These are phyloP conservation scores for Verruconis gallopava DNA, from an alignment of 2,329 filamentous ascomycete genomes.

Conservation along the genomic window DNA sequence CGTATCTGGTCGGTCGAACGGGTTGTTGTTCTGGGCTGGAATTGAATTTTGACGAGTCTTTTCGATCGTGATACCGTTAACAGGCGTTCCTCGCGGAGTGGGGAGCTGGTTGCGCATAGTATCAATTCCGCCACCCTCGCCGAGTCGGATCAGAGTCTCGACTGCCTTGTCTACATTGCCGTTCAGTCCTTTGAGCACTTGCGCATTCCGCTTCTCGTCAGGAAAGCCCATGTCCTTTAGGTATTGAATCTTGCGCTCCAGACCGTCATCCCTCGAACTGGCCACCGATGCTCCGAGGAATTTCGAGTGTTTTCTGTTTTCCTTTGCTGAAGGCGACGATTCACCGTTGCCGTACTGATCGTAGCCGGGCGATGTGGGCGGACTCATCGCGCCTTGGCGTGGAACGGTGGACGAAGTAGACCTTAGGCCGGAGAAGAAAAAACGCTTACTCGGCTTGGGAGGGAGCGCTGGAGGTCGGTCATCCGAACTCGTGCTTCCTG, in stretches of 20 bases:
- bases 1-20: conserved; percentile 33
- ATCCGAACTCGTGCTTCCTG: conserved; percentile 43
- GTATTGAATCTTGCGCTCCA: conserved; percentile 63
- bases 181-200: conserved; percentile 68
- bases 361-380: conserved; percentile 21
- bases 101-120: not conserved
- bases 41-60: conserved; percentile 21
- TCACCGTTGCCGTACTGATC: conserved; percentile 18
- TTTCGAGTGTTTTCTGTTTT: conserved; percentile 8
- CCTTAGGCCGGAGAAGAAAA: conserved; percentile 48
- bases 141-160: conserved; percentile 70
- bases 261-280: conserved; percentile 39
- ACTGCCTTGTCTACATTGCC: conserved; percentile 79
- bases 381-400: conserved; percentile 44
- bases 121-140: conserved; percentile 47
- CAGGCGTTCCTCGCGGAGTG: not conserved
- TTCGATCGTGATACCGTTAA: conserved; percentile 33
- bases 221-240: conserved; percentile 85
- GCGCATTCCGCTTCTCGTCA: conserved; percentile 68
- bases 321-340: conserved; percentile 24
- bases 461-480: conserved; percentile 45
- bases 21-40: conserved; percentile 13
- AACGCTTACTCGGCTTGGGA: conserved; percentile 46
- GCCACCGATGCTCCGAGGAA: conserved; percentile 32
- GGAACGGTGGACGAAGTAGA: conserved; percentile 60